Percentiles rank a stretch among this genome's conserved stretches.
Conservation (phyloP, 208 protist genomes). For the Trypanosoma conorhini region DNA sequence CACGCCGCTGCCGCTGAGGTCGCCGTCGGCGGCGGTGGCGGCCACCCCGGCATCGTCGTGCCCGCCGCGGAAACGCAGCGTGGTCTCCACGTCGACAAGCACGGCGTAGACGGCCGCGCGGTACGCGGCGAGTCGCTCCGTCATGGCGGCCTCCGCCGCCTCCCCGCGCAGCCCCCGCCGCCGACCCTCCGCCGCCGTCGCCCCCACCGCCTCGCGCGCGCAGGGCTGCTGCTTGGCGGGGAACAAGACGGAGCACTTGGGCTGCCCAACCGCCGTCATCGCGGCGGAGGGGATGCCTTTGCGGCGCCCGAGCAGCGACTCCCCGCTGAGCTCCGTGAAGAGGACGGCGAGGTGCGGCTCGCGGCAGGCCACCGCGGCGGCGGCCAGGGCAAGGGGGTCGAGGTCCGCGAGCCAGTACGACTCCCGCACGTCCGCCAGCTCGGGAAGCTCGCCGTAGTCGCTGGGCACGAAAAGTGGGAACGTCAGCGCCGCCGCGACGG, state of each 20-base stretch:
- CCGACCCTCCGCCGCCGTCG: not conserved
- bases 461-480: conserved; percentile 22
- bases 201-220: not conserved
- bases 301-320: conserved; percentile 52
- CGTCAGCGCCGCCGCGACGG: not conserved
- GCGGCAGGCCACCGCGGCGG: conserved; percentile 38
- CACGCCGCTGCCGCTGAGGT: not conserved
- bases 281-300: conserved; percentile 36
- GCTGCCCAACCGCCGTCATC: conserved; percentile 3
- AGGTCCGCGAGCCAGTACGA: conserved; percentile 69
- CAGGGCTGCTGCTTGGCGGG: conserved; percentile 27
- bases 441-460: conserved; percentile 41
- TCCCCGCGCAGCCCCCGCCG: conserved; percentile 13
- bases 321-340: conserved; percentile 60
- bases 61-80: conserved; percentile 14
- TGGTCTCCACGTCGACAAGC: conserved; percentile 25
- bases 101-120: conserved; percentile 22
- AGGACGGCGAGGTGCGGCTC: conserved; percentile 50
- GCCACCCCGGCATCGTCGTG: not conserved
- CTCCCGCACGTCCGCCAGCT: conserved; percentile 45
- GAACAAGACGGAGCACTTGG: conserved; percentile 55
- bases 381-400: conserved; percentile 42
- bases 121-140: conserved; percentile 21
- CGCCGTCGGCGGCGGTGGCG: not conserved
- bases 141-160: conserved; percentile 20